Conservation (phyloP, 2,329 filamentous ascomycete genomes). For the Alternaria rosae region DNA sequence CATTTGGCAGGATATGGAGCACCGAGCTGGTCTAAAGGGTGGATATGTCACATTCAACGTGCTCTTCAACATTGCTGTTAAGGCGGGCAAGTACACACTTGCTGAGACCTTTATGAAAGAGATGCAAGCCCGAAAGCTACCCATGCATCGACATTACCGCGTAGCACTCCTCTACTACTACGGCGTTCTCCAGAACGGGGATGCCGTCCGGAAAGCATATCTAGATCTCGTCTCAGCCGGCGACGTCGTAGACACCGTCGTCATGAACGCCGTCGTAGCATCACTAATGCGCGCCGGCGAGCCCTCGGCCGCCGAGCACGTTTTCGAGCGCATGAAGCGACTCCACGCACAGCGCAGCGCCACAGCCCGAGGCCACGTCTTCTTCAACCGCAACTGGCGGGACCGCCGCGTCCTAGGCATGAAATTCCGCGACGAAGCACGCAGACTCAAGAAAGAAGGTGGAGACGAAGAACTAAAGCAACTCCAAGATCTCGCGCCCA, state of each 20-base stretch:
- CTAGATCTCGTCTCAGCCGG: conserved; percentile 81
- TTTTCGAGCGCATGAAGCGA: conserved; percentile 85
- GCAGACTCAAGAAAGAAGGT: conserved; percentile 47
- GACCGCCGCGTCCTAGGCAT: conserved; percentile 54
- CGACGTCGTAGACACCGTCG: conserved; percentile 86
- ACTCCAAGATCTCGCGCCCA: conserved; percentile 70
- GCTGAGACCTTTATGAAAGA: conserved; percentile 86
- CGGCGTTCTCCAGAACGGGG: conserved; percentile 75
- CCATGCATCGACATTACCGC: conserved; percentile 79
- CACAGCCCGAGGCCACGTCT: conserved; percentile 34
- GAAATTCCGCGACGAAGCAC: conserved; percentile 56
- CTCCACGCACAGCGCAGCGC: conserved; percentile 55
- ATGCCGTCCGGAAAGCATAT: conserved; percentile 79
- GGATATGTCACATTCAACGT: conserved; percentile 91
- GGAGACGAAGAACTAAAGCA: conserved; percentile 64
- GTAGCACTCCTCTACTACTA: conserved; percentile 84
- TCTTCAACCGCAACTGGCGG: conserved; percentile 51
- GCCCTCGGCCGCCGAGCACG: conserved; percentile 74
- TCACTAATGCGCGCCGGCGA: conserved; percentile 81
- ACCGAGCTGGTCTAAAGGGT: conserved; percentile 67
- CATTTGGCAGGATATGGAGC: conserved; percentile 91
- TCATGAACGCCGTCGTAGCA: conserved; percentile 85
- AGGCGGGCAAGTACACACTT: conserved; percentile 81
- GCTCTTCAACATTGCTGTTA: conserved; percentile 86
- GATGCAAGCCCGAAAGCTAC: conserved; percentile 73